Evolutionary conservation across 768 basidiomycete genomes (phyloP).

Genomic region (Lactarius akahatsu): DNA sequence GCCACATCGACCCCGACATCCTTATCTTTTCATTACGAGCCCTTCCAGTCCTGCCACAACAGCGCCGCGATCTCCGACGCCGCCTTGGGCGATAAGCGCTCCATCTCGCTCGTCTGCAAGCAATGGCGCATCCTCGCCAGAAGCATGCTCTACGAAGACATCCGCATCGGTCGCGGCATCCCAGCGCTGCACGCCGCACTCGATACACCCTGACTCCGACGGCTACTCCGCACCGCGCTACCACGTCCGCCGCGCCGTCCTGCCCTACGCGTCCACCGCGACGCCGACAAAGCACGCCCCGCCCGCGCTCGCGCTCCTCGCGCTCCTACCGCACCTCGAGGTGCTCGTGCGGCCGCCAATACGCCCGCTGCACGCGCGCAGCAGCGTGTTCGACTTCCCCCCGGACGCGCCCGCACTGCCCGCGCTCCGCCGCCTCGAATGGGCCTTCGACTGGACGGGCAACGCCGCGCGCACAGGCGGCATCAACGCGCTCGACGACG

Average conservation of each 20-base stretch:
- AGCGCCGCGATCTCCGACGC: constrained; percentile 3
- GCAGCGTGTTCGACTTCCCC: constrained; percentile 14
- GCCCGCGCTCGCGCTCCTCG: constrained; percentile 20
- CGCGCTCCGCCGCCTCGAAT: constrained; percentile 24
- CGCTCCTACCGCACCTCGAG: constrained; percentile 19
- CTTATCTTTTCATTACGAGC: neutral
- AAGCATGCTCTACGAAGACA: constrained; percentile 28
- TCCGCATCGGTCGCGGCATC: constrained; percentile 22
- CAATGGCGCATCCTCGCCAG: constrained; percentile 21
- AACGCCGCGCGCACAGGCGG: constrained; percentile 25
- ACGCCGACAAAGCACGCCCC: constrained; percentile 12
- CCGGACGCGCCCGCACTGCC: constrained; percentile 4
- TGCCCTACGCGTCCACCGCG: constrained; percentile 21
- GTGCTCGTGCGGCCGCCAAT: constrained; percentile 19
- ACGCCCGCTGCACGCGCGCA: neutral
- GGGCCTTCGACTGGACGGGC: constrained; percentile 18
- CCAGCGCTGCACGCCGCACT: constrained; percentile 16
- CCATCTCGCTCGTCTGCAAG: constrained; percentile 25
- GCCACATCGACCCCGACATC: constrained; percentile 17
- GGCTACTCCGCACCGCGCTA: neutral
- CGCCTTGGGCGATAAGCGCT: constrained; percentile 14
- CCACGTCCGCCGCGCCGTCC: constrained; percentile 26
- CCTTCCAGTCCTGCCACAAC: constrained; percentile 15
- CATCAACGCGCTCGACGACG: constrained; percentile 23
- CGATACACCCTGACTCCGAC: neutral